These are phyloP conservation scores for Ophiostoma triangulosporum DNA, from an alignment of 2,329 filamentous ascomycete genomes.

Conservation along the genomic window DNA sequence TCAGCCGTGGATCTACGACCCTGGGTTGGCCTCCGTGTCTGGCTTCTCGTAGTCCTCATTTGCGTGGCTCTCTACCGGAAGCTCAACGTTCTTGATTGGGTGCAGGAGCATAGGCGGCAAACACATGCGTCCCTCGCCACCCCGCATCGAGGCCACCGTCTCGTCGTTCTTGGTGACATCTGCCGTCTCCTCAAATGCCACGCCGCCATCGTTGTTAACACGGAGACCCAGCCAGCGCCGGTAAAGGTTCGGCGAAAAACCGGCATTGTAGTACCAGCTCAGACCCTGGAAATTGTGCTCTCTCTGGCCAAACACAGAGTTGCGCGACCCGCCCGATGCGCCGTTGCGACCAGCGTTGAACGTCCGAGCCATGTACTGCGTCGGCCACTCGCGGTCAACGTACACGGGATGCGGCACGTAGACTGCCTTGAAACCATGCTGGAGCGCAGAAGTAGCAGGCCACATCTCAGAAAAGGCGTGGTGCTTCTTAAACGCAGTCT, in stretches of 20 bases:
- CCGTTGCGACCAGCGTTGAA: constrained; percentile 72
- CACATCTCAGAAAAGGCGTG: constrained; percentile 96
- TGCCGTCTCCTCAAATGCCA: constrained; percentile 54
- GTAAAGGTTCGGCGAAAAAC: constrained; percentile 72
- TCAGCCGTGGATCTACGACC: constrained; percentile 18
- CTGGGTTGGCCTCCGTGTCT: constrained; percentile 37
- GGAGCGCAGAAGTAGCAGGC: constrained; percentile 74
- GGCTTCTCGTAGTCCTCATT: constrained; percentile 32
- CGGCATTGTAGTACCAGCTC: constrained; percentile 84
- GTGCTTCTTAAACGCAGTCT: constrained; percentile 73
- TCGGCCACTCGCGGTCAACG: constrained; percentile 76
- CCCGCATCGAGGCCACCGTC: constrained; percentile 38
- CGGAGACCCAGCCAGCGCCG: constrained; percentile 72
- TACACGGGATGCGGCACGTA: constrained; percentile 83
- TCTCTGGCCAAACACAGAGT: constrained; percentile 64
- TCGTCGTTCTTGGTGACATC: constrained; percentile 38
- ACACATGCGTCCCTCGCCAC: constrained; percentile 78
- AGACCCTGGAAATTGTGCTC: constrained; percentile 82
- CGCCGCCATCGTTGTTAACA: constrained; percentile 66
- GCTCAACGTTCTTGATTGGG: constrained; percentile 65
- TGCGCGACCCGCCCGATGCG: constrained; percentile 57
- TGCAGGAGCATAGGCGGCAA: constrained; percentile 80
- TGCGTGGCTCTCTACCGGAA: constrained; percentile 46
- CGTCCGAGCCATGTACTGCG: constrained; percentile 58
- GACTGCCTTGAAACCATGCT: constrained; percentile 87